Evolutionary conservation across 371 early-diverging fungal species (phyloP), one percentile per base, ranked within the genome.

Genomic region (Saksenaea oblongispora): DNA sequence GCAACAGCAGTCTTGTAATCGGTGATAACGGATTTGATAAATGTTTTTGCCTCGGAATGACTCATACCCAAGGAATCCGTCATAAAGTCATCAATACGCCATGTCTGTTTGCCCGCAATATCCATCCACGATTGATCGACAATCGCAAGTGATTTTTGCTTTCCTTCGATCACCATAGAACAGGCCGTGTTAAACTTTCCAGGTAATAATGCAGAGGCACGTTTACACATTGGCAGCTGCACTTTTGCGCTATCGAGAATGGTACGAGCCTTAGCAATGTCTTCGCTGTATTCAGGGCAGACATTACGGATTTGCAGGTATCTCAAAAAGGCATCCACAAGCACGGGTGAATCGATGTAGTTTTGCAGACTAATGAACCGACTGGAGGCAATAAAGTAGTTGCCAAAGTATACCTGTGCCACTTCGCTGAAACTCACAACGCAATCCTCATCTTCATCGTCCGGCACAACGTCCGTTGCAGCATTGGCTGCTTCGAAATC

Each of bases 301-400:
- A 87, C 87, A 24, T 79, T 73, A 18, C 87, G 74, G 14, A 85
- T 71, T 39, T 82, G 60, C n/a, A 87, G 71, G 44, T 87, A 87
- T 27, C 79, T 79, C 39, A 87, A 51, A 27, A 87, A 74, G 0
- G 85, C 79, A 11, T 79, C 82, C 14, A 87, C 72, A 0, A 87
- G 63, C 0, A 63, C 17, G 1, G 87, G 83, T 0, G 84, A 72
- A 41, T 82, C 82, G 2, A 59, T 63, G 53, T 82, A 83, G 27
- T 83, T 80, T 27, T 73, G 68, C 39, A 75, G 37, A 3, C 72
- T 64, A 35, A 84, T 78, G 65, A 83, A 85, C 2, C 73, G 67
- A 34, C 76, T 70, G 22, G 68, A 54, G 10, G 75, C 65, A 39
- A 84, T 63, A 61, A 87, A 85, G 10, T 73, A 63, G 22, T 85